phyloP scores from a whole-genome alignment of 495 filamentous ascomycete genomes.

The Collariella sp. region DNA sequence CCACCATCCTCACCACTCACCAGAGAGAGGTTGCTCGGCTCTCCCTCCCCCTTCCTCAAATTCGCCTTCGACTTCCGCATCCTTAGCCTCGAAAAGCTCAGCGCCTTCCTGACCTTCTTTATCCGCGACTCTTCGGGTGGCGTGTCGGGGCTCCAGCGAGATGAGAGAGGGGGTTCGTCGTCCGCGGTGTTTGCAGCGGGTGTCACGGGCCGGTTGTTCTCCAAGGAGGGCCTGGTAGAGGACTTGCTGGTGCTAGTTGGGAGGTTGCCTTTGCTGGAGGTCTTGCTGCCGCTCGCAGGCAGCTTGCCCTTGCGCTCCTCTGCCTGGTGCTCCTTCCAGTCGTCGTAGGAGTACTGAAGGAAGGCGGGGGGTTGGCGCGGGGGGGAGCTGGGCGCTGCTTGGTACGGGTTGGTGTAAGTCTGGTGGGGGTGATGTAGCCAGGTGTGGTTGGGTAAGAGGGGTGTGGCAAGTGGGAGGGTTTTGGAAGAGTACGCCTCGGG shows the following conservation, averaged over 20 bases:
- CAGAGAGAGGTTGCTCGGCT: background rate
- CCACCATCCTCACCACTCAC: too few relatives aligned
- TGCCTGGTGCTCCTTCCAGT: too few relatives aligned
- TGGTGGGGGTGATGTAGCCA: background rate
- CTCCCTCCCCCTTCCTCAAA: background rate
- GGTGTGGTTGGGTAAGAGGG: background rate
- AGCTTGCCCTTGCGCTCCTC: background rate
- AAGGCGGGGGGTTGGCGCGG: too few relatives aligned
- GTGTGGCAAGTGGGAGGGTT: background rate
- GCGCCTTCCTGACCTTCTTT: background rate
- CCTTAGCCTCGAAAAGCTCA: conserved; percentile 6
- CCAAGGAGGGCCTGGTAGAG: background rate
- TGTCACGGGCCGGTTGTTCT: background rate
- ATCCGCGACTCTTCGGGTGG: background rate
- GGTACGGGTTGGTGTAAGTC: background rate
- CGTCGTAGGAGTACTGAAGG: too few relatives aligned
- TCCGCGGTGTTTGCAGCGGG: background rate
- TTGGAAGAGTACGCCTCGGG: background rate
- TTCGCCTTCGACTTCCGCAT: background rate
- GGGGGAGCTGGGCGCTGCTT: too few relatives aligned
- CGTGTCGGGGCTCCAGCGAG: conserved; percentile 16
- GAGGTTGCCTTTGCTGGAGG: background rate
- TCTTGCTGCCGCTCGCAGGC: background rate
- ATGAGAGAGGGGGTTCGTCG: background rate
- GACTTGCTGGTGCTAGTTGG: background rate